Conservation (phyloP, 257 asterid species). For the Catharanthus roseus region DNA sequence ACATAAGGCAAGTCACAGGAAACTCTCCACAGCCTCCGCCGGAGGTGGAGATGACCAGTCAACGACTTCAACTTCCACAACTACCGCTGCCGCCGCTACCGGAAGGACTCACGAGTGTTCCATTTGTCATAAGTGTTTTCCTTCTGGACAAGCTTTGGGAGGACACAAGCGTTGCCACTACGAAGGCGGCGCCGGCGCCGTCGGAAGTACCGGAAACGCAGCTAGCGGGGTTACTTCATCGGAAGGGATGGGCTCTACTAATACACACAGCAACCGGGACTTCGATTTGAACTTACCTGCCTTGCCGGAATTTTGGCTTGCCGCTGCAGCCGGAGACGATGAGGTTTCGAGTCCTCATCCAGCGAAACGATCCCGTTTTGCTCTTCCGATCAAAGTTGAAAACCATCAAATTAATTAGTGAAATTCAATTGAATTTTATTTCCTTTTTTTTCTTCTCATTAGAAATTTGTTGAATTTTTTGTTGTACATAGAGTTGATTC, state of each 20-base stretch:
- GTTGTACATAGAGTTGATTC: slow-evolving; percentile 4
- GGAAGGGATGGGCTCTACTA: slow-evolving; percentile 46
- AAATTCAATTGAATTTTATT: no score
- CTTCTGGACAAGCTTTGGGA: slow-evolving; percentile 57
- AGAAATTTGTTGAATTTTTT: slow-evolving; percentile 7
- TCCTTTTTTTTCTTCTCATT: neutral
- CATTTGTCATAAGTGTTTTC: slow-evolving; percentile 42
- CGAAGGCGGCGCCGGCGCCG: slow-evolving; percentile 32
- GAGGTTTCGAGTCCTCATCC: slow-evolving; percentile 76
- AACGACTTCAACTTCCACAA: slow-evolving; percentile 15
- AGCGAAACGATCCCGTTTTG: slow-evolving; percentile 41
- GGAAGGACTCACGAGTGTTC: slow-evolving; percentile 48
- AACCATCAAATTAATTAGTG: slow-evolving; percentile 1
- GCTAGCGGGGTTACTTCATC: slow-evolving; percentile 35
- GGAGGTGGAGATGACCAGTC: slow-evolving; percentile 24
- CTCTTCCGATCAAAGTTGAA: slow-evolving; percentile 27
- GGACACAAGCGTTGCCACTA: slow-evolving; percentile 60
- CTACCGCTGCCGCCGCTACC: slow-evolving; percentile 13
- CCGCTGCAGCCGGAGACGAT: slow-evolving; percentile 34
- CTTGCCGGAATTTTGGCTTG: slow-evolving; percentile 32
- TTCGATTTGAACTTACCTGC: slow-evolving; percentile 70
- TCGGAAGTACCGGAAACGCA: no score
- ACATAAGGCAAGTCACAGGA: slow-evolving; percentile 45
- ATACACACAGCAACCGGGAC: slow-evolving; percentile 30
- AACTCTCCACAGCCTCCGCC: neutral